Evolutionary conservation across 2,329 filamentous ascomycete species (phyloP), one percentile per base, ranked within the genome.

Genomic region (Pseudogymnoascus sp.): DNA sequence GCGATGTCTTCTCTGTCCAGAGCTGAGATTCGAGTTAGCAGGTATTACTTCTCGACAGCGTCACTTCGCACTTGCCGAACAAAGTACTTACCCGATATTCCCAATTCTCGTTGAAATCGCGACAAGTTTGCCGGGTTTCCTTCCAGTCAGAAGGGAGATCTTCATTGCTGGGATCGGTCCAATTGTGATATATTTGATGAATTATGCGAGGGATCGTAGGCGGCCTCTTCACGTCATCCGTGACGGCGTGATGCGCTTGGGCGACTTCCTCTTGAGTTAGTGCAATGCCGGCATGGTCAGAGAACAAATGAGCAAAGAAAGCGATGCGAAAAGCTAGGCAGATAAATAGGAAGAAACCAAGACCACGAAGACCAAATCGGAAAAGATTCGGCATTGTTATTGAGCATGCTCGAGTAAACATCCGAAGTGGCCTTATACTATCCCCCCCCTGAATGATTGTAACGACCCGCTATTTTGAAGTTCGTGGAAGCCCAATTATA

Each of bases 151-250:
- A 77, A 0, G 88, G 88, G 40, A 91, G 85, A 47, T 80, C 84
- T 63, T 86, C 83, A 72, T 89, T 90, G 70, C 83, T 83, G 74
- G 87, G 88, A 5, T 63, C 61, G 12, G 37, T 51, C 67, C 66
- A 67, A 62, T 64, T 40, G 61, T 67, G 67, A 39, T 39, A 88
- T 89, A 68, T 64, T 72, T 90, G 88, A 76, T 91, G 88, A 42
- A 91, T 87, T 70, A 91, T 90, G 75, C 87, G 88, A 61, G 86
- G 86, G 59, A 90, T 88, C 66, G 87, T 73, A 68, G 85, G 83
- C 8, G 80, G 80, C 14, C 80, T 78, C 59, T 77, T 75, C 68
- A 80, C 80, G 68, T 34, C 18, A 16, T 16, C 31, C 21, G 62
- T 36, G 10, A 60, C 36, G 26, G 14, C 3, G 12, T 21, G 11